A percentile compares a stretch with the other conserved stretches of the same genome.
Conservation (phyloP, 2,329 filamentous ascomycete genomes). For the Paecilomyces dactylethromorphus region DNA sequence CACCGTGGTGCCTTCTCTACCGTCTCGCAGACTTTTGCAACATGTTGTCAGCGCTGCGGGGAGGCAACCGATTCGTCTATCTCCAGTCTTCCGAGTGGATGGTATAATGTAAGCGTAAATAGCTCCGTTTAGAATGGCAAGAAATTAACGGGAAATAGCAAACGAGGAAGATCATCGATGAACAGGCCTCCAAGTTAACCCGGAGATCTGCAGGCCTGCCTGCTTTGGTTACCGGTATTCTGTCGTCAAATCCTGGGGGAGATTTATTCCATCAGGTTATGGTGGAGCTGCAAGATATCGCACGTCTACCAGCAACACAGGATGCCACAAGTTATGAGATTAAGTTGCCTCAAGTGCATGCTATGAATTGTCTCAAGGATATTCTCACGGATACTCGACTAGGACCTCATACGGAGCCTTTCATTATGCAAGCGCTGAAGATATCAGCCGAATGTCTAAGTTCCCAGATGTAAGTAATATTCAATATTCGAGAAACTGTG, state of each 20-base stretch:
- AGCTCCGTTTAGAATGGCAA: slow-evolving; percentile 6
- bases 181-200: slow-evolving; percentile 72
- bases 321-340: slow-evolving; percentile 33
- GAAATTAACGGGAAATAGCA: slow-evolving; percentile 15
- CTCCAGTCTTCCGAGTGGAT: slow-evolving; percentile 51
- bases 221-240: slow-evolving; percentile 73
- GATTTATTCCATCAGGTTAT: slow-evolving; percentile 36
- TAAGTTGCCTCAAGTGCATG: slow-evolving; percentile 82
- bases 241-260: slow-evolving; percentile 55
- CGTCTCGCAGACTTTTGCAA: slow-evolving; percentile 78
- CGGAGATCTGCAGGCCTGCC: slow-evolving; percentile 88
- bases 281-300: slow-evolving; percentile 32
- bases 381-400: slow-evolving; percentile 80
- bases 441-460: slow-evolving; percentile 75
- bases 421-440: slow-evolving; percentile 66
- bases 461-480: slow-evolving; percentile 61
- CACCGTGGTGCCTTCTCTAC: slow-evolving; percentile 92
- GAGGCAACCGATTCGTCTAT: slow-evolving; percentile 43
- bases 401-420: slow-evolving; percentile 63
- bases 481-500: slow-evolving; percentile 4
- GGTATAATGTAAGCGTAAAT: slow-evolving; percentile 60
- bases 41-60: slow-evolving; percentile 65
- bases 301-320: slow-evolving; percentile 24
- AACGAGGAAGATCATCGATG: slow-evolving; percentile 63
- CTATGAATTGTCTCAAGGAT: slow-evolving; percentile 87